These are phyloP conservation scores for Monilinia vaccinii-corymbosi DNA, from an alignment of 2,329 filamentous ascomycete genomes.

Conservation along the genomic window DNA sequence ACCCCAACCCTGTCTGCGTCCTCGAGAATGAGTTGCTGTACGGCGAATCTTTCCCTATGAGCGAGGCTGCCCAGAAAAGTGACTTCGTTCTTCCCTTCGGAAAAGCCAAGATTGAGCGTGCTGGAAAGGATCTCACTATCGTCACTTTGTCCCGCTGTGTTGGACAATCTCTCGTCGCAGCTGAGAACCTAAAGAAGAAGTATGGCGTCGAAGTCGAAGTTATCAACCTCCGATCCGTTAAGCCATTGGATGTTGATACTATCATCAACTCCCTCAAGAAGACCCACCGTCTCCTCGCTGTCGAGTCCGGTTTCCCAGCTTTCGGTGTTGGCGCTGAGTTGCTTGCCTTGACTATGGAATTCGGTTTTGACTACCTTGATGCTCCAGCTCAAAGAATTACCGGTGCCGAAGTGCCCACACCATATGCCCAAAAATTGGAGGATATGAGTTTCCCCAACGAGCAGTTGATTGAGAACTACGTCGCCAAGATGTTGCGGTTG, in stretches of 20 bases:
- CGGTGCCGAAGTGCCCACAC: slow-evolving; percentile 93
- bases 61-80: slow-evolving; percentile 86
- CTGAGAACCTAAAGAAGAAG: slow-evolving; percentile 87
- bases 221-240: slow-evolving; percentile 95
- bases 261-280: slow-evolving; percentile 99
- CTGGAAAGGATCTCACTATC: slow-evolving; percentile 91
- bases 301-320: slow-evolving; percentile 93
- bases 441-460: slow-evolving; percentile 93
- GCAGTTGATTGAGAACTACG: slow-evolving; percentile 76
- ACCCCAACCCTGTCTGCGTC: slow-evolving; percentile 93
- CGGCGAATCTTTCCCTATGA: slow-evolving; percentile 93
- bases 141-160: slow-evolving; percentile 93
- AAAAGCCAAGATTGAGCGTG: slow-evolving; percentile 98
- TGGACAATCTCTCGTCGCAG: slow-evolving; percentile 79
- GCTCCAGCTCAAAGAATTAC: slow-evolving; percentile 90
- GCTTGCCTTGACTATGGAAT: slow-evolving; percentile 91
- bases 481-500: slow-evolving; percentile 78
- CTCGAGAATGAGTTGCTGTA: slow-evolving; percentile 88
- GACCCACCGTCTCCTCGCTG: slow-evolving; percentile 81
- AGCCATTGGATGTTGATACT: slow-evolving; percentile 89
- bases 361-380: slow-evolving; percentile 95
- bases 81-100: slow-evolving; percentile 97
- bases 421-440: slow-evolving; percentile 88
- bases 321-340: slow-evolving; percentile 92
- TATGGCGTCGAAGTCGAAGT: slow-evolving; percentile 95